Conservation (phyloP, 1,284 basidiomycete genomes). For the Flammula alnicola region DNA sequence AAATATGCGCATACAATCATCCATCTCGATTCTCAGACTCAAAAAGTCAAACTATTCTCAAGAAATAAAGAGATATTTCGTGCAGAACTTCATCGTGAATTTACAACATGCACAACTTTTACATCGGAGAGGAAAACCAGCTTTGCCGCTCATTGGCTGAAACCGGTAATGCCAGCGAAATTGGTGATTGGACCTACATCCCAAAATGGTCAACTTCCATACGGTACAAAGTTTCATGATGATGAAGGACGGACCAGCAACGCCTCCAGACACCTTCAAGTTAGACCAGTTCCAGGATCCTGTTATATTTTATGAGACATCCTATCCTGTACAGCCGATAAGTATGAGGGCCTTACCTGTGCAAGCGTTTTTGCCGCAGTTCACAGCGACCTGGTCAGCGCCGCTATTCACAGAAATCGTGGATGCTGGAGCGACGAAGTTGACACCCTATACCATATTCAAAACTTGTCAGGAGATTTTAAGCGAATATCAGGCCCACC, state of each 20-base stretch:
- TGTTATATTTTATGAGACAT: conserved; percentile 14
- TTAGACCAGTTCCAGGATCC: conserved; percentile 57
- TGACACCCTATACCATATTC: conserved; percentile 36
- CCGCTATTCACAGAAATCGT: conserved; percentile 37
- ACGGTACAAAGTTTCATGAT: conserved; percentile 10
- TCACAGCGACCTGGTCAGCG: conserved; percentile 42
- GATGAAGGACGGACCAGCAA: conserved; percentile 30
- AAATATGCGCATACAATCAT: not conserved
- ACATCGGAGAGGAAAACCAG: not conserved
- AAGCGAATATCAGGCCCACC: conserved; percentile 16
- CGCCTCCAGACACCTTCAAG: conserved; percentile 51
- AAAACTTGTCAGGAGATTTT: not conserved
- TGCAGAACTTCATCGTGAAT: not conserved
- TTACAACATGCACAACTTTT: not conserved
- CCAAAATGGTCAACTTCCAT: conserved; percentile 5
- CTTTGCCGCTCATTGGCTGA: not conserved
- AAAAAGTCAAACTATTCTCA: not conserved
- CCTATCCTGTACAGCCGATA: not conserved
- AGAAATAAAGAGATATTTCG: not conserved
- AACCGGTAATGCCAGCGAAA: conserved; percentile 7
- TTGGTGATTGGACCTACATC: conserved; percentile 12
- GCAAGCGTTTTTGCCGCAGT: conserved; percentile 50
- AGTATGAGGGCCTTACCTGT: conserved; percentile 31
- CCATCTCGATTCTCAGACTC: not conserved
- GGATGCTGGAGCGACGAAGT: conserved; percentile 38